Base-by-base conservation (phyloP, 148 eudicot genomes). In the Camellia sinensis region DNA sequence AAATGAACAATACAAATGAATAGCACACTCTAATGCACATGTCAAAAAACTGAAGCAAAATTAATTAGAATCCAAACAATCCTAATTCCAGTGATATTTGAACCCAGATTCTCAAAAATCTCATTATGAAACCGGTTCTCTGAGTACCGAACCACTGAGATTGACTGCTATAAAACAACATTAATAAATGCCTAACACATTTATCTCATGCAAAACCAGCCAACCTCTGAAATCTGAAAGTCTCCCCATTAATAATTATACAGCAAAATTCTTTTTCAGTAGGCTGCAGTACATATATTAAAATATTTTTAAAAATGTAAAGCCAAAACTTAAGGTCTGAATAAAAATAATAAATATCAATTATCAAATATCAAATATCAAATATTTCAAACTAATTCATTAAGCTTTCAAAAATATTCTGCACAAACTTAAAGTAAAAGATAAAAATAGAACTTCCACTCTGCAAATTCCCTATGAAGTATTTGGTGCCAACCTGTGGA, bases 401-500 rank as follows among this genome's bases (percentile, higher is more conserved):
- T 21, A 3, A 50, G 37, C 15, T 40, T 9, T 21, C 13, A 21
- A 73, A 1, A 21, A 18, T 43, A 54, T 73, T 54, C 11, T 10
- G 61, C 17, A 22, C 3, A 70, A 45, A 50, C 21, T 1, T 40
- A 72, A 72, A 19, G 18, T 50, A 21, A 48, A 73, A n/a, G 2
- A 71, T 48, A 4, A 71, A 48, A 8, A 48, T 50, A 71, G 59
- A 21, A 71, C 18, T 71, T 21, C 56, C 12, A 71, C 61, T 6
- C 40, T 29, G 76, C 6, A 17, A 29, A 73, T 54, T 57, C 57
- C n/a, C 13, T 66, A 67, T 19, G 66, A 13, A 73, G 29, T 14
- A 80, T 50, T 12, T 17, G 65, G 71, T 64, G 17, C 17, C 64
- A 83, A 96, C 99, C 99, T 94, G 99, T 72, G 99, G 98, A 84